Evolutionary conservation across 139 green algal genomes (phyloP), one percentile per base, ranked within the genome.

Genomic region (Asterochloris erici): DNA sequence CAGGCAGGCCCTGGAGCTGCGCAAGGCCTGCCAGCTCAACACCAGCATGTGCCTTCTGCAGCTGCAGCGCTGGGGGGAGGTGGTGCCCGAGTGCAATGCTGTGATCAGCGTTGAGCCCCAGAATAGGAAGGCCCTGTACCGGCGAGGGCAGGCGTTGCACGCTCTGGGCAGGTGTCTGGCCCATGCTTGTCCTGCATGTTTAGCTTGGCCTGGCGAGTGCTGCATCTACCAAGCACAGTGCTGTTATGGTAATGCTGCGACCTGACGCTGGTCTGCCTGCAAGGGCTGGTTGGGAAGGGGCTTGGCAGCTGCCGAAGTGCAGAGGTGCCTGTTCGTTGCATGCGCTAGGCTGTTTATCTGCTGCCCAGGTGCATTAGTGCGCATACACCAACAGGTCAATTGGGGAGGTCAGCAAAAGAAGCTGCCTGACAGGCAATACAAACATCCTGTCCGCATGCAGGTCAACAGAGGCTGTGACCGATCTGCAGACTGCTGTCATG

Each of bases 121-220:
- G n/a, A 80, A 80, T 13, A 61, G 76, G 14, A 80, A 80, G 76
- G 76, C 76, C 10, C 12, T 80, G 24, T 80, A 80, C 26, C 68
- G 76, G 54, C 76, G 76, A 70, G 76, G 76, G 2, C 61, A 64
- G 68, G 76, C 76, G 11, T 80, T 70, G 24, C 68, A 29, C 47
- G 76, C 60, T 10, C 76, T 80, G 47, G 60, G 60, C 23, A 80
- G 76, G 76, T 80, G 24, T 38, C 14, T 6, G 15, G 28, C 14
- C 29, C 15, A 76, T 61, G 14, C 66, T 26, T 26, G 17, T 24
- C 66, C 66, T 71, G 66, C 21, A 4, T 71, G 66, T 24, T 71
- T 24, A 6, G 38, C 38, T 54, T 54, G 38, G 38, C 6, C 38
- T 54, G 38, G 38, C 38, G 38, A 54, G 38, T 6, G 38, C 38